Conservation (phyloP, 2,329 filamentous ascomycete genomes). For the Alternaria sp. region DNA sequence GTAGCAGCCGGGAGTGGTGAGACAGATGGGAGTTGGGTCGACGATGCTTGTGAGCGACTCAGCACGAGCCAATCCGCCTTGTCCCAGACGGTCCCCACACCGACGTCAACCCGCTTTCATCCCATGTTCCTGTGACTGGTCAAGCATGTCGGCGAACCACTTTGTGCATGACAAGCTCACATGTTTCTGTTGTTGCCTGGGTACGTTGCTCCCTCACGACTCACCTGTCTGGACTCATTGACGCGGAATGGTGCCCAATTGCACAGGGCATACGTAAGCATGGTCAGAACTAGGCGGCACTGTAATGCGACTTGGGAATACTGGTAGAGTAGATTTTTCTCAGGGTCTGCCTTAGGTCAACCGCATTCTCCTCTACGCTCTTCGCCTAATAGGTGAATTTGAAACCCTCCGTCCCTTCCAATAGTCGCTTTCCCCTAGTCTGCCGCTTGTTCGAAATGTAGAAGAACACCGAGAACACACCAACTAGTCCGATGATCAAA, state of each 20-base stretch:
- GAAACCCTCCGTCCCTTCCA: slow-evolving; percentile 61
- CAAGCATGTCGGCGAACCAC: not conserved
- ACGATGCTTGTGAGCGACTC: slow-evolving; percentile 21
- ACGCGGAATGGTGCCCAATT: not conserved
- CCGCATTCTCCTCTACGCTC: slow-evolving; percentile 11
- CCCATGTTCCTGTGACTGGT: slow-evolving; percentile 12
- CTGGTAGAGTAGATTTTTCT: not conserved
- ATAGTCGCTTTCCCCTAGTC: slow-evolving; percentile 55
- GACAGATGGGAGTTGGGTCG: slow-evolving; percentile 22
- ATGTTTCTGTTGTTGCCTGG: not conserved
- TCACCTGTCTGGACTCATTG: not conserved
- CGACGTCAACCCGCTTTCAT: slow-evolving; percentile 31
- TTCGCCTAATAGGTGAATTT: slow-evolving; percentile 52
- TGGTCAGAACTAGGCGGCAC: not conserved
- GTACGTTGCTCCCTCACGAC: not conserved
- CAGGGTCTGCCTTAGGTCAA: slow-evolving; percentile 2
- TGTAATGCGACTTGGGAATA: not conserved
- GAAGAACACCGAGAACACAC: slow-evolving; percentile 63
- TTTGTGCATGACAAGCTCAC: not conserved
- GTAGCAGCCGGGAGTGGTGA: slow-evolving; percentile 23
- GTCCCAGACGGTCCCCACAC: slow-evolving; percentile 19
- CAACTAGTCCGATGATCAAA: slow-evolving; percentile 65
- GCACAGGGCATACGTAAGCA: not conserved
- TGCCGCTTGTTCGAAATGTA: slow-evolving; percentile 61
- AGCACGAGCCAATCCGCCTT: slow-evolving; percentile 25